Evolutionary conservation across 106 monocot genomes (phyloP).

Genomic region (Apostasia ramifera): DNA sequence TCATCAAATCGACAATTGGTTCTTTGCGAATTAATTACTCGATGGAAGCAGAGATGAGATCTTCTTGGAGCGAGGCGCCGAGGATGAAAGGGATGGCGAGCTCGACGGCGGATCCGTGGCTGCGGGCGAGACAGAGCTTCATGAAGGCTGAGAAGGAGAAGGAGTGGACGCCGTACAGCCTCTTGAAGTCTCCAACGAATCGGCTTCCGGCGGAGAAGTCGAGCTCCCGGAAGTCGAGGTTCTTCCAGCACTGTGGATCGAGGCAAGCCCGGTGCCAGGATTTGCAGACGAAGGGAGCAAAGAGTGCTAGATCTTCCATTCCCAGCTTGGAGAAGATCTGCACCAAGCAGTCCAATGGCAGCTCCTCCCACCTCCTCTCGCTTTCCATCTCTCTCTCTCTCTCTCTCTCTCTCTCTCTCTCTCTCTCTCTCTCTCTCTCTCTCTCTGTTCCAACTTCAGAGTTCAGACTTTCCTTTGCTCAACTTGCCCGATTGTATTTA

Average conservation of each 20-base stretch:
- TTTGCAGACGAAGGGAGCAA: conserved; percentile 24
- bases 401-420: background rate
- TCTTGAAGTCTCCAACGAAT: conserved; percentile 5
- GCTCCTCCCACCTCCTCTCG: conserved; percentile 28
- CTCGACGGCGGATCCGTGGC: conserved; percentile 6
- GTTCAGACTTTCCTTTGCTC: too few relatives aligned
- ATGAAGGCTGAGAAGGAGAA: conserved; percentile 21
- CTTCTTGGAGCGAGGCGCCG: background rate
- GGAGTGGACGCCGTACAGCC: background rate
- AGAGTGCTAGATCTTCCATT: conserved; percentile 15
- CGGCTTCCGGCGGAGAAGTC: conserved; percentile 5
- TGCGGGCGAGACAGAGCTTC: conserved; percentile 9
- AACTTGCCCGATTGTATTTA: too few relatives aligned
- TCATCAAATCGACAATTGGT: background rate
- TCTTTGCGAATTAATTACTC: background rate
- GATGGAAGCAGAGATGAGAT: background rate
- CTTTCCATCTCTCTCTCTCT: conserved; percentile 4
- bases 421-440: conserved; percentile 2
- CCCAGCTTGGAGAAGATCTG: conserved; percentile 13
- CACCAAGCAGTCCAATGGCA: conserved; percentile 19
- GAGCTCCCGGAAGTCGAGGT: conserved; percentile 14
- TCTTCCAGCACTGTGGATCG: conserved; percentile 23
- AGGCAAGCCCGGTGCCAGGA: conserved; percentile 26
- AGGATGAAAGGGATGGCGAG: conserved; percentile 9
- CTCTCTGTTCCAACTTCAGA: too few relatives aligned